Evolutionary conservation across 768 basidiomycete genomes (phyloP), one percentile per base, ranked within the genome.

Genomic region (Lentinus brumalis): DNA sequence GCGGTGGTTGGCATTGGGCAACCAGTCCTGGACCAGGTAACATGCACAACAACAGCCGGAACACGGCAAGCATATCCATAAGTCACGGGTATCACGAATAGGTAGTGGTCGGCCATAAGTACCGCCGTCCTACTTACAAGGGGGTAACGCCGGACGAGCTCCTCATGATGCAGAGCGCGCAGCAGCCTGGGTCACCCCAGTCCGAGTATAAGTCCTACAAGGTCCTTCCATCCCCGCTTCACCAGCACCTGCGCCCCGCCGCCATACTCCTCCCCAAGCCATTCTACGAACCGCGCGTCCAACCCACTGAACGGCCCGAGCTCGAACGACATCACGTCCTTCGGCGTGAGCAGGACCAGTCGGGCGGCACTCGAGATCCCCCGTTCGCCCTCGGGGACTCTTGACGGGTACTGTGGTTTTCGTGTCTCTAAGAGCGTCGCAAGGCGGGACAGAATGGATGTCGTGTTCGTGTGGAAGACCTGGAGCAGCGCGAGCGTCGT

Each of bases 221-320:
- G 58, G 62, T 83, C 82, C 57, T 76, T 75, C 82, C 82, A 83
- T 2, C 80, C 76, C 16, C 79, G 69, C 61, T 72, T 75, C 42
- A 82, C 79, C 31, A 75, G 69, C 32, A 81, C 71, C 53, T 66
- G 68, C 8, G 65, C 62, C 0, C 81, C 79, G 2, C 78, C 78
- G 4, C 80, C 85, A 60, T 89, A 89, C 72, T 90, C 88, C 53
- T 80, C 79, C 1, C 79, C 83, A 16, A 94, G 76, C 89, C 90
- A 93, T 70, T 91, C 89, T 38, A 92, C 74, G 69, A 92, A 93
- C 45, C 77, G 78, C n/a, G 81, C 86, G 62, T 94, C 92, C 50
- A 86, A 69, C 5, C 78, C 75, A 67, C 91, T 94, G 59, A 91
- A 73, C 7, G 91, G 86, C 1, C 90, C 87, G 0, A 94, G 80